Percentiles rank a stretch among this genome's conserved stretches.
These are phyloP conservation scores for Rubia tinctorum DNA, from an alignment of 305 asterid species.

Conservation along the genomic window DNA sequence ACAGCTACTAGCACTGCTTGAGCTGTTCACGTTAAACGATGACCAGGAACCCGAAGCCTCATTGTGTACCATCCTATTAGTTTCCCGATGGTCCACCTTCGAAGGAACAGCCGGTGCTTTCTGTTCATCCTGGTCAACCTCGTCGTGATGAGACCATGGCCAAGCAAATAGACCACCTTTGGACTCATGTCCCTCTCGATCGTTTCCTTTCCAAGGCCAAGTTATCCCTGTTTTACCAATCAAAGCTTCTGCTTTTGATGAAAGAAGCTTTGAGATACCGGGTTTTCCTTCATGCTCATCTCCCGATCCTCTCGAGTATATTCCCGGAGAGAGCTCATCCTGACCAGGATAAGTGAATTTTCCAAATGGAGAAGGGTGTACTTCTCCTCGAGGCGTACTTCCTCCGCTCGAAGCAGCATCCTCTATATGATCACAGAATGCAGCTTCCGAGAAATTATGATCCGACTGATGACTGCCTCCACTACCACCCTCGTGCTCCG, in stretches of 20 bases:
- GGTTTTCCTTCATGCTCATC: slow-evolving; percentile 69
- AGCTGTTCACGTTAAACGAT: slow-evolving; percentile 72
- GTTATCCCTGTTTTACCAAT: slow-evolving; percentile 57
- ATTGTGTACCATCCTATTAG: slow-evolving; percentile 35
- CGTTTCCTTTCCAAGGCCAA: slow-evolving; percentile 94
- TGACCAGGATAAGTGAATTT: slow-evolving; percentile 43
- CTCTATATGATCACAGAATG: slow-evolving; percentile 52
- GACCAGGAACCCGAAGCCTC: slow-evolving; percentile 86
- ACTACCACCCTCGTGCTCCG: slow-evolving; percentile 62
- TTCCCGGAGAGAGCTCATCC: slow-evolving; percentile 42
- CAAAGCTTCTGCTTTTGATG: slow-evolving; percentile 90
- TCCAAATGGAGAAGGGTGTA: slow-evolving; percentile 66
- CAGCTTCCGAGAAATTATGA: slow-evolving; percentile 43
- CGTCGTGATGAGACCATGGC: slow-evolving; percentile 72
- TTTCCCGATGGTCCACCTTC: slow-evolving; percentile 49
- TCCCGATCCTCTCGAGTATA: slow-evolving; percentile 63
- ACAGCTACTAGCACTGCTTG: slow-evolving; percentile 83
- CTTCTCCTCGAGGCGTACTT: slow-evolving; percentile 86
- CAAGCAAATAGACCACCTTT: slow-evolving; percentile 56
- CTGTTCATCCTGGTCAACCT: slow-evolving; percentile 46
- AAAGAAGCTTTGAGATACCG: slow-evolving; percentile 56
- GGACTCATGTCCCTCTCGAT: slow-evolving; percentile 57
- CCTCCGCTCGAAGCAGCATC: slow-evolving; percentile 90
- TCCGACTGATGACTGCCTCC: slow-evolving; percentile 64
- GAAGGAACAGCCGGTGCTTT: slow-evolving; percentile 30